Base-by-base conservation (phyloP, 108 stramenopile species). In the Craspedostauros australis region DNA sequence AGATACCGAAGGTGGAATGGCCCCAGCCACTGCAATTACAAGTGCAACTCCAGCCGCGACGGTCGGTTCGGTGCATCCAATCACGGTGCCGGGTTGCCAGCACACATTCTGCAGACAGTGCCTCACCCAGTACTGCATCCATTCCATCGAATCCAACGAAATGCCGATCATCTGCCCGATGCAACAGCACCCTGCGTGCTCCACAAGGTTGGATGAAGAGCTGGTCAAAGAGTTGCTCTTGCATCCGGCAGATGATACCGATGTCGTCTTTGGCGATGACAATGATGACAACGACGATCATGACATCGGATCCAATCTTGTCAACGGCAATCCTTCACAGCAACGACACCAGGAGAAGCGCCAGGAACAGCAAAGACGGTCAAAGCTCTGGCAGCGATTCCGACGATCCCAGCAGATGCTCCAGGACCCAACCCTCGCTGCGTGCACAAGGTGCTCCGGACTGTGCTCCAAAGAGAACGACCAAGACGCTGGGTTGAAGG, bases 361-460 rank as follows among this genome's bases (percentile, higher is more conserved):
- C 6, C 50, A 37, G 32, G 15, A 28, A 37, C 15, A 7, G 27
- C 1, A 50, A 5, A 3, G 28, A 1, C 31, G 41, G 25, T 1
- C 23, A 6, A 27, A 20, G 0, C 47, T 21, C 9, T 67, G 57
- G 66, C 48, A 18, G 0, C 43, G 54, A 34, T 72, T 52, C 47
- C 53, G 45, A 42, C 51, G 58, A 31, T 42, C 55, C 15, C 46
- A 54, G 19, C 19, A 31, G 33, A 33, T 54, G 16, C 22, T 25
- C 19, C 1, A 36, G 14, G 48, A 72, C 50, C 63, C 63, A 11
- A 41, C 52, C 1, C 43, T 72, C 18, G 42, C 50, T 0, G 2
- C 63, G 14, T 72, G 70, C 24, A 39, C 70, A 5, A 40, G 53
- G 14, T 72, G 70, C 30, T 50, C 54, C 15, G 57, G 55, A 33